These are phyloP conservation scores for Citrullus amarus DNA, from an alignment of 306 rosid genomes.

Conservation along the genomic window DNA sequence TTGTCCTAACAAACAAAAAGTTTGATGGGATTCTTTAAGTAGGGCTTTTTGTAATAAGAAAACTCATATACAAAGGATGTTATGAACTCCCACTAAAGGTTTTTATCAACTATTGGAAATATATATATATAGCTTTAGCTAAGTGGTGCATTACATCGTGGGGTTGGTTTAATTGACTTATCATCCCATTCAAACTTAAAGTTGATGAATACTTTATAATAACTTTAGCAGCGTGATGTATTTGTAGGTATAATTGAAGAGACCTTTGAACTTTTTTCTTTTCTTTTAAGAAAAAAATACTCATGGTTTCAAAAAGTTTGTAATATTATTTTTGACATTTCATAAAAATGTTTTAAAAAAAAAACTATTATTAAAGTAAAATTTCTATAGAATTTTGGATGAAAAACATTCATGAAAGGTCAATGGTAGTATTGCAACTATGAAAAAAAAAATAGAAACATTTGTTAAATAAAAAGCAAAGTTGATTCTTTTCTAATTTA, in stretches of 20 bases:
- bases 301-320: too few species aligned
- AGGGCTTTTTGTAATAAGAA: not conserved
- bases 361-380: too few species aligned
- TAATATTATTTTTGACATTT: too few species aligned
- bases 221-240: not conserved
- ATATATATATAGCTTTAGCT: not conserved
- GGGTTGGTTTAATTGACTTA: slow-evolving; percentile 3
- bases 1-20: not conserved
- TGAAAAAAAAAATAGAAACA: too few species aligned
- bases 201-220: not conserved
- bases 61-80: not conserved
- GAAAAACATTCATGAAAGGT: too few species aligned
- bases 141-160: not conserved
- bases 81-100: not conserved
- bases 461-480: too few species aligned
- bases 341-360: too few species aligned
- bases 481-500: too few species aligned
- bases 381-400: too few species aligned
- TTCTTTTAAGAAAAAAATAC: too few species aligned
- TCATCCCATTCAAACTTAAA: not conserved
- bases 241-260: not conserved
- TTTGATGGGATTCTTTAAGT: not conserved
- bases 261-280: too few species aligned
- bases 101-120: not conserved
- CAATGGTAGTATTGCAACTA: too few species aligned